Evolutionary conservation across 768 basidiomycete species (phyloP), one percentile per base, ranked within the genome.

Genomic region (Polyporus arcularius): DNA sequence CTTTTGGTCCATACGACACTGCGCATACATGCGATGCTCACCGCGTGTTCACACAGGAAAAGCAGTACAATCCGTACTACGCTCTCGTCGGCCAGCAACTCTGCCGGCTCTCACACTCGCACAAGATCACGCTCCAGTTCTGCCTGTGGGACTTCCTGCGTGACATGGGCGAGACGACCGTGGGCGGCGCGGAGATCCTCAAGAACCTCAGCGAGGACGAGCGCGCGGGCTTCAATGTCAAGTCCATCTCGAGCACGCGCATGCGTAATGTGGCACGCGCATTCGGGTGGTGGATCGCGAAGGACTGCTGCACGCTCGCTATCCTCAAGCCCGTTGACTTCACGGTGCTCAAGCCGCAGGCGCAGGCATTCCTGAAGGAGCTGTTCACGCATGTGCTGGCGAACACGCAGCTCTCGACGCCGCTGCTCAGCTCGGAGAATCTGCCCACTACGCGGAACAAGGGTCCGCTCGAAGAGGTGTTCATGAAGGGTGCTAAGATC

Each of bases 121-220:
- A 94, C 78, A 92, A 86, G 68, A 89, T 98, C 66, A 98, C 97
- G 2, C 78, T 98, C 21, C 97, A 98, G 69, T 98, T 92, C 72
- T 92, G 88, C 66, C 76, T 98, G 6, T 99, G 97, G 97, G 97
- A 99, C 71, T 96, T 98, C 71, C 75, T 98, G 31, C 89, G 96
- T 9, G 92, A 92, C 61, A 78, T 98, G 46, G 96, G 94, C 12
- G 94, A 97, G 74, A 82, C 79, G 10, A 82, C 76, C 32, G 91
- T 95, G 39, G 93, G 94, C 2, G 93, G 94, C 7, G 82, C 82
- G 0, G 90, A 89, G 69, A 76, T 93, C 41, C 79, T 92, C 67
- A 91, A 90, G 71, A 85, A 80, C 60, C 55, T 77, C 35, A 70
- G 73, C 47, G 78, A 82, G n/a, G 78, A 82, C 46, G 81, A 81